Percentiles rank a stretch among this genome's conserved stretches.
These are phyloP conservation scores for Biscogniauxia sp. DNA, from an alignment of 2,329 filamentous ascomycete species.

Conservation along the genomic window DNA sequence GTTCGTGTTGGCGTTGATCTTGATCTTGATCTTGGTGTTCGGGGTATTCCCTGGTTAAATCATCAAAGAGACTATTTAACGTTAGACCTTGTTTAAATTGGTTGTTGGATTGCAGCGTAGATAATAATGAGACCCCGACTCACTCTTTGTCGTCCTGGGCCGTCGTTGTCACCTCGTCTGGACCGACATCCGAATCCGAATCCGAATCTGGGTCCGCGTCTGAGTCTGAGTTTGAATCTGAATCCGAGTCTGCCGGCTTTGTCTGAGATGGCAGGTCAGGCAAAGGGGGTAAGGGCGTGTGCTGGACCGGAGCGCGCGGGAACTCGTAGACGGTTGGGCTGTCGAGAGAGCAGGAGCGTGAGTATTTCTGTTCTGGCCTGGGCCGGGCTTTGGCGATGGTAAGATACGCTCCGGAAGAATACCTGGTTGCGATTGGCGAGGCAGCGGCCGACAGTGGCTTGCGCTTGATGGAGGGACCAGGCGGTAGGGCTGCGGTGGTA, in stretches of 20 bases:
- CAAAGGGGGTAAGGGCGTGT: constrained; percentile 10
- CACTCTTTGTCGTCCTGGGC: constrained; percentile 26
- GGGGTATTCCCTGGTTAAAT: constrained; percentile 28
- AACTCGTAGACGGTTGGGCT: constrained; percentile 64
- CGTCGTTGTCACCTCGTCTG: constrained; percentile 11
- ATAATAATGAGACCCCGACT: constrained; percentile 30
- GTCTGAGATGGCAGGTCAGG: constrained; percentile 17
- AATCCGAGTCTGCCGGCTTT: constrained; percentile 12
- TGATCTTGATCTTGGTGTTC: constrained; percentile 9
- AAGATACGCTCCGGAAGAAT: constrained; percentile 42
- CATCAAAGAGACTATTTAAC: constrained; percentile 20
- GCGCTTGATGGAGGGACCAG: constrained; percentile 47
- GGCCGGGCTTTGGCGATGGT: constrained; percentile 40
- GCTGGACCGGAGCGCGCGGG: constrained; percentile 31
- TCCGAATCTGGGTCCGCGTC: too few relatives aligned
- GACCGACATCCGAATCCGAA: too few relatives aligned
- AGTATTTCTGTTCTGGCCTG: constrained; percentile 52
- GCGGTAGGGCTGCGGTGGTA: constrained; percentile 19
- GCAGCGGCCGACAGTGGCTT: constrained; percentile 60
- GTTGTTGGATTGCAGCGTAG: constrained; percentile 28
- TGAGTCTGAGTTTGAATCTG: too few relatives aligned
- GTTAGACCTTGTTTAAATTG: constrained; percentile 9
- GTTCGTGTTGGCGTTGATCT: background rate
- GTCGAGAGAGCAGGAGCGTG: constrained; percentile 55
- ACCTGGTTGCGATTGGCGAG: constrained; percentile 49